These are phyloP conservation scores for Gryganskiella cystojenkinii DNA, from an alignment of 192 early-diverging fungal genomes.

Conservation along the genomic window DNA sequence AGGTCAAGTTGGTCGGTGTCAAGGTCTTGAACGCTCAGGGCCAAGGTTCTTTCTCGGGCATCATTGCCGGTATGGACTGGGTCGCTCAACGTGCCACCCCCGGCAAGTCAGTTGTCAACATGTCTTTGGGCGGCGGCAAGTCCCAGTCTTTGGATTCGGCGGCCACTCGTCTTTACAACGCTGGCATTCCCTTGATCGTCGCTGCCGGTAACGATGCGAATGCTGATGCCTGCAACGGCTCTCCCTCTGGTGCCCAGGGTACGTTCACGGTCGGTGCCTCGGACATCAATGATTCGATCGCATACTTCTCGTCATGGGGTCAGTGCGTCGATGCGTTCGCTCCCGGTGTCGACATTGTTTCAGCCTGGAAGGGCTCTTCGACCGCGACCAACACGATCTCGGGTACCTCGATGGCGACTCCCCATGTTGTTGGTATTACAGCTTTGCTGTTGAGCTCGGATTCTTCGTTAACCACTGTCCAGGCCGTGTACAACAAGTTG, in stretches of 20 bases:
- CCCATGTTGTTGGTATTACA: slow-evolving; percentile 85
- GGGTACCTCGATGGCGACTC: slow-evolving; percentile 92
- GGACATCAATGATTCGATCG: slow-evolving; percentile 65
- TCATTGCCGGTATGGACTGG: slow-evolving; percentile 54
- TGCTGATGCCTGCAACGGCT: slow-evolving; percentile 59
- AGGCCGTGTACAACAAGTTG: slow-evolving; percentile 61
- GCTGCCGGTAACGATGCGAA: slow-evolving; percentile 71
- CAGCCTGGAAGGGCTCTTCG: slow-evolving; percentile 65
- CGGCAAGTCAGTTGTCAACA: slow-evolving; percentile 42
- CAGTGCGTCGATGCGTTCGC: slow-evolving; percentile 66
- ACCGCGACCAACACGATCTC: slow-evolving; percentile 88
- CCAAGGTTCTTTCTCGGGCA: slow-evolving; percentile 54
- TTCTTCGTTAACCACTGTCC: slow-evolving; percentile 27
- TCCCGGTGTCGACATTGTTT: slow-evolving; percentile 67
- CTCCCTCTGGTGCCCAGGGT: slow-evolving; percentile 57
- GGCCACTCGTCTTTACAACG: slow-evolving; percentile 42
- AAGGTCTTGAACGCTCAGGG: slow-evolving; percentile 60
- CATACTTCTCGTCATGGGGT: slow-evolving; percentile 77
- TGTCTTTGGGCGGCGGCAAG: slow-evolving; percentile 28
- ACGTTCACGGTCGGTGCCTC: slow-evolving; percentile 63
- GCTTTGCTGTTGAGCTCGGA: slow-evolving; percentile 63
- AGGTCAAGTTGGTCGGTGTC: slow-evolving; percentile 74
- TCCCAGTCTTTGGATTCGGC: slow-evolving; percentile 28
- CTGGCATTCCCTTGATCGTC: slow-evolving; percentile 65
- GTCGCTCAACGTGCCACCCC: slow-evolving; percentile 17